These are phyloP conservation scores for Avicennia marina DNA, from an alignment of 257 asterid genomes.

Conservation along the genomic window DNA sequence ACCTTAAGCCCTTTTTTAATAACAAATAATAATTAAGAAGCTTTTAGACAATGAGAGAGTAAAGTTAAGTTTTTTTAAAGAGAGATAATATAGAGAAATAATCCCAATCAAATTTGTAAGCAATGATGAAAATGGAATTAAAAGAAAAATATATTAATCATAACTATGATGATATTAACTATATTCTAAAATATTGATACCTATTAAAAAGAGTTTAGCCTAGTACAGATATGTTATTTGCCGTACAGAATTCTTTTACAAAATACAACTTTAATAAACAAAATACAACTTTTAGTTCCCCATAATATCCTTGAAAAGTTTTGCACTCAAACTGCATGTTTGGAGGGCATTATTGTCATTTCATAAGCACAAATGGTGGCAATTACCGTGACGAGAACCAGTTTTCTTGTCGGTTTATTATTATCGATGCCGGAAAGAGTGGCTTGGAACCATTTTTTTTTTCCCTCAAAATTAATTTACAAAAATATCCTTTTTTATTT, in stretches of 20 bases:
- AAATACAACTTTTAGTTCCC: too few relatives aligned
- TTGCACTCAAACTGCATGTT: background rate
- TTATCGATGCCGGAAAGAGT: too few relatives aligned
- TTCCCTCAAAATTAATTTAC: too few relatives aligned
- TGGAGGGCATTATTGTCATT: conserved; percentile 9
- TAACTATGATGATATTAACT: background rate
- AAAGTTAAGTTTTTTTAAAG: background rate
- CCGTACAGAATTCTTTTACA: too few relatives aligned
- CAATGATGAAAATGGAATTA: conserved; percentile 5
- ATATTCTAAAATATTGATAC: background rate
- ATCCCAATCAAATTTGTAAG: background rate
- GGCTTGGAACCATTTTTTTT: too few relatives aligned
- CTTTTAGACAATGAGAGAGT: conserved; percentile 15
- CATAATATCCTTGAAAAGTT: background rate
- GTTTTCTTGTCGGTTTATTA: too few relatives aligned
- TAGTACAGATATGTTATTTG: too few relatives aligned
- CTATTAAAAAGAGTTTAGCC: too few relatives aligned
- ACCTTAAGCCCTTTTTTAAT: background rate
- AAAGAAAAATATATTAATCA: background rate
- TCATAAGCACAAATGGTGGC: background rate
- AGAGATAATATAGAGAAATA: conserved; percentile 14
- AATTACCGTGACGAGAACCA: conserved; percentile 3
- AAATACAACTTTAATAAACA: too few relatives aligned
- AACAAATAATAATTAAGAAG: conserved; percentile 11
- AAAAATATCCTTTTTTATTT: too few relatives aligned